phyloP scores from a whole-genome alignment of 192 early-diverging fungal species.

The Linnemannia zychae region DNA sequence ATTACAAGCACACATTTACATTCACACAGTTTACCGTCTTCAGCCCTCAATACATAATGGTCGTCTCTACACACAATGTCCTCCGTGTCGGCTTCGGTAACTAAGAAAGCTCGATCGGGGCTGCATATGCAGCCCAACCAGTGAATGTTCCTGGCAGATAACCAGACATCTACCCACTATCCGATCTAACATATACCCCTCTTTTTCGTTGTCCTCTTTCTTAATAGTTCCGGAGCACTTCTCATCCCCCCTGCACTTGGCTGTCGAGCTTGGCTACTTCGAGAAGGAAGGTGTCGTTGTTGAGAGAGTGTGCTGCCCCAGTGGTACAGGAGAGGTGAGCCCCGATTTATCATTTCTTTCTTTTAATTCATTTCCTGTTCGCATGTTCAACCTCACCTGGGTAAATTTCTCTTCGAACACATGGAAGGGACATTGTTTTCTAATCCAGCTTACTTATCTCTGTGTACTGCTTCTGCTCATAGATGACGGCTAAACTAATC shows the following conservation, averaged over 20 bases:
- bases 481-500: slow-evolving; percentile 72
- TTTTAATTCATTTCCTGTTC: background rate
- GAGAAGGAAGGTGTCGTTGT: slow-evolving; percentile 63
- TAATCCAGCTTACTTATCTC: slow-evolving; percentile 14
- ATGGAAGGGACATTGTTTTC: background rate
- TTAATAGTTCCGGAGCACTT: slow-evolving; percentile 80
- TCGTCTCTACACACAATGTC: slow-evolving; percentile 41
- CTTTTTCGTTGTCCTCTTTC: background rate
- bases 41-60: slow-evolving; percentile 7
- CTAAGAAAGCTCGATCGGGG: too few relatives aligned
- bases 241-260: slow-evolving; percentile 78
- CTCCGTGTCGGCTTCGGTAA: slow-evolving; percentile 55
- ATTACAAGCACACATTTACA: background rate
- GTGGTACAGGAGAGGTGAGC: slow-evolving; percentile 51
- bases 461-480: slow-evolving; percentile 65
- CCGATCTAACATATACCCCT: background rate
- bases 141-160: background rate
- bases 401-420: background rate
- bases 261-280: slow-evolving; percentile 69
- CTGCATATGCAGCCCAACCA: too few relatives aligned
- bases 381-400: background rate
- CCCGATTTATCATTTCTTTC: background rate
- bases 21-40: background rate
- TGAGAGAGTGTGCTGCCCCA: slow-evolving; percentile 69
- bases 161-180: background rate